Evolutionary conservation across 345 rosid genomes (phyloP).

Genomic region (Laguncularia racemosa): DNA sequence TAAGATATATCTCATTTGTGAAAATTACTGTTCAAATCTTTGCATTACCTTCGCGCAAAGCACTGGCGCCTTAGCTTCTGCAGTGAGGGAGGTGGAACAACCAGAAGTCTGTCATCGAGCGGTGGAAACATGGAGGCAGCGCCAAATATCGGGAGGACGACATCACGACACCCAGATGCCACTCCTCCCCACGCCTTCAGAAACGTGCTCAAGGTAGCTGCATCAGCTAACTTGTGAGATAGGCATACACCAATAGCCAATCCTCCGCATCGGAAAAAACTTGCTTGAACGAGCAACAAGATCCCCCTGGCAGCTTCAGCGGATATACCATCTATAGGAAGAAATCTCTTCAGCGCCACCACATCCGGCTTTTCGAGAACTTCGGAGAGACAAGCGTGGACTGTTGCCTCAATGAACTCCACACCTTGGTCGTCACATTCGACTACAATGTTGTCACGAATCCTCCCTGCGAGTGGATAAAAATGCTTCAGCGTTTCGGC

Average conservation of each 20-base stretch:
- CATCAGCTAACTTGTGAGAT: constrained; percentile 10
- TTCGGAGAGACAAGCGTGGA: neutral
- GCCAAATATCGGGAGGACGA: too few relatives aligned
- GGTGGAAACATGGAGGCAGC: too few relatives aligned
- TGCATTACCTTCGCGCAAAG: too few relatives aligned
- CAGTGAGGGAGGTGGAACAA: too few relatives aligned
- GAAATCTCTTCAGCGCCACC: neutral
- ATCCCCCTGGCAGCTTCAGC: neutral
- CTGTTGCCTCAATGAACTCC: neutral
- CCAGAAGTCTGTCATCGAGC: too few relatives aligned
- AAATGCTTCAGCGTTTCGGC: constrained; percentile 2
- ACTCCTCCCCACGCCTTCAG: neutral
- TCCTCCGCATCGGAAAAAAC: constrained; percentile 4
- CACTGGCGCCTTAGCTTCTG: too few relatives aligned
- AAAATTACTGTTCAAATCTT: too few relatives aligned
- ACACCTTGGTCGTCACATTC: constrained; percentile 9
- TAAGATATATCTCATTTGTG: too few relatives aligned
- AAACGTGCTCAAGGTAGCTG: constrained; percentile 3
- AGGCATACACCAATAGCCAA: constrained; percentile 9
- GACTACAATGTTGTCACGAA: constrained; percentile 3
- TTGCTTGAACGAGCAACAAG: constrained; percentile 4
- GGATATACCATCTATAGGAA: constrained; percentile 4
- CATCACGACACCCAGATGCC: neutral
- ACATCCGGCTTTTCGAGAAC: neutral
- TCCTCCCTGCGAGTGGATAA: constrained; percentile 7